These are phyloP conservation scores for Emergomyces pasteurianus DNA, from an alignment of 2,329 filamentous ascomycete genomes.

Conservation along the genomic window DNA sequence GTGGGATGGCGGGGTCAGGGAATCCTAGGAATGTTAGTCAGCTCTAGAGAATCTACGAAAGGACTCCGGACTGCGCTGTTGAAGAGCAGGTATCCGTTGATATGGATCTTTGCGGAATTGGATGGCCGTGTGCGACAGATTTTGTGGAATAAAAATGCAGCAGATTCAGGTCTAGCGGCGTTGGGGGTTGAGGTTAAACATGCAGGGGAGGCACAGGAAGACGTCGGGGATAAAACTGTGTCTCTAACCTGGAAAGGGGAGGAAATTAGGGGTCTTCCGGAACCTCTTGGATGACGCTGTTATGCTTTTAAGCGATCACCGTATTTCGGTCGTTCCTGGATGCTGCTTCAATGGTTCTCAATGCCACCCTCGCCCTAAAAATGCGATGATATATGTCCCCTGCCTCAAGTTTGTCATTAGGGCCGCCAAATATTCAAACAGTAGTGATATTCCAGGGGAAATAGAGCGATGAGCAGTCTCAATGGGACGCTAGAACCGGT, in stretches of 20 bases:
- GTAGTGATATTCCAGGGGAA: neutral
- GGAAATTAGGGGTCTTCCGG: slow-evolving; percentile 14
- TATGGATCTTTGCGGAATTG: slow-evolving; percentile 41
- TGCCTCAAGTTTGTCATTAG: neutral
- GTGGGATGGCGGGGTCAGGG: slow-evolving; percentile 54
- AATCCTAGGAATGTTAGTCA: slow-evolving; percentile 60
- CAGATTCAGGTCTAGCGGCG: slow-evolving; percentile 26
- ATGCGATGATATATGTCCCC: neutral
- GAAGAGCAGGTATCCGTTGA: slow-evolving; percentile 57
- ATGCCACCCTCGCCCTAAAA: neutral
- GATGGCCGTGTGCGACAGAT: slow-evolving; percentile 29
- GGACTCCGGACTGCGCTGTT: slow-evolving; percentile 64
- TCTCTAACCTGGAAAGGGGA: slow-evolving; percentile 26
- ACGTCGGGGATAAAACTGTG: slow-evolving; percentile 12
- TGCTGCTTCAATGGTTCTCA: neutral
- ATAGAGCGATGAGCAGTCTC: neutral
- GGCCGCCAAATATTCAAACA: neutral
- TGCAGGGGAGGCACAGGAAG: slow-evolving; percentile 5
- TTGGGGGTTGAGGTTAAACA: slow-evolving; percentile 29
- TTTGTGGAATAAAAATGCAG: slow-evolving; percentile 33
- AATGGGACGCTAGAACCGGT: neutral
- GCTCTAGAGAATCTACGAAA: slow-evolving; percentile 58
- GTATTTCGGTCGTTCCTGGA: neutral
- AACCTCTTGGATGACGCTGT: neutral
- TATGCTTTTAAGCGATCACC: neutral